Evolutionary conservation across 441 rosid species (phyloP).

Genomic region (Biscutella auriculata): DNA sequence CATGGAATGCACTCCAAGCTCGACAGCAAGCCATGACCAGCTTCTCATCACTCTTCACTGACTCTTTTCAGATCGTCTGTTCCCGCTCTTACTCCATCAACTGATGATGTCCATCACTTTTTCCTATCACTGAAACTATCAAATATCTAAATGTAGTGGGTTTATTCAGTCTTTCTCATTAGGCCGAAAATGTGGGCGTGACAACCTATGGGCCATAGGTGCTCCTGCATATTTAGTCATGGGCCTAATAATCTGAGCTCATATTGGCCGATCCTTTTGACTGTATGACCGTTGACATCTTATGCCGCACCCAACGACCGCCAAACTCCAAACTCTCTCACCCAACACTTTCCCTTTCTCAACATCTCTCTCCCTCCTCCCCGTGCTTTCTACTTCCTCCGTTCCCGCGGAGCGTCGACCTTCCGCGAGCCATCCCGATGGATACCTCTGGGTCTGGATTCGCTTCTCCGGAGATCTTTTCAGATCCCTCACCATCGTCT

Average conservation of each 20-base stretch:
- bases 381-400: constrained; percentile 45
- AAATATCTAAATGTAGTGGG: too few species aligned
- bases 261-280: constrained; percentile 6
- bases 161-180: too few species aligned
- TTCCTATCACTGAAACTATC: too few species aligned
- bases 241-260: not conserved
- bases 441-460: constrained; percentile 19
- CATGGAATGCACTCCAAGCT: constrained; percentile 82
- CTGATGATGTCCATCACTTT: not conserved
- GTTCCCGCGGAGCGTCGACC: constrained; percentile 24
- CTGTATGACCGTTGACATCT: constrained; percentile 8
- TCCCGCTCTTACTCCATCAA: constrained; percentile 21
- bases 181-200: too few species aligned
- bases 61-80: constrained; percentile 54
- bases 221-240: too few species aligned
- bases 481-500: constrained; percentile 29
- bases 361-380: not conserved
- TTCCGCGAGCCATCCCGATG: constrained; percentile 23
- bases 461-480: constrained; percentile 20
- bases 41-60: constrained; percentile 59
- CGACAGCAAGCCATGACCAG: constrained; percentile 69
- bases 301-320: constrained; percentile 21
- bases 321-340: constrained; percentile 3
- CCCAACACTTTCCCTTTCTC: constrained; percentile 7
- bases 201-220: too few species aligned